Evolutionary conservation across 1,284 basidiomycete species (phyloP), one percentile per base, ranked within the genome.

Genomic region (Trametes versicolor): DNA sequence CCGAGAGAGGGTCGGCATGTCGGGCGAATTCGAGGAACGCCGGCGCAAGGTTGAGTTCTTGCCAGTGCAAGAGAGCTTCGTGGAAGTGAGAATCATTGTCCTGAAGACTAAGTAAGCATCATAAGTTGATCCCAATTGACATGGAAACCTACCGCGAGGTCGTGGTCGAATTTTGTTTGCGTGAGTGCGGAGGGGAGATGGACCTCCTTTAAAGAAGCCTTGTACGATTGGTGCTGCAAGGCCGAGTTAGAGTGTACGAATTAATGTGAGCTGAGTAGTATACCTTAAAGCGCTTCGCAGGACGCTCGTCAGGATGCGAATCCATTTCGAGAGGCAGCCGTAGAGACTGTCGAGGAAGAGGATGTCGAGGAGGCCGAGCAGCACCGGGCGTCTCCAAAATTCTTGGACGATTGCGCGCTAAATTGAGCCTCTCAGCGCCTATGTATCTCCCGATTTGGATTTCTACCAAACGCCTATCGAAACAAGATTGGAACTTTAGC

Each of bases 1-100:
- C 84, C 1, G 92, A 89, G 29, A 96, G 80, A 0, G 85, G 79
- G 43, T 86, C 82, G 0, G 85, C 84, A 58, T 84, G 81, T 62
- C 85, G 82, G 2, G 90, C 87, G 68, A 96, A 93, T 23, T 83
- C 78, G 63, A 94, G 80, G 77, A 96, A 97, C 0, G 88, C 83
- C 0, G 90, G 86, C 0, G 93, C 85, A 32, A 97, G 86, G 75
- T 94, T 95, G 58, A 96, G 85, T 69, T 94, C 90, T 66, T 85
- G 81, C 90, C 91, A 93, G 69, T 91, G 86, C 29, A 87, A 80
- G 32, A 95, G 79, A 1, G 89, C 83, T 70, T 85, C 82, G 63
- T 89, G 85, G 72, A 94, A 94, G 72, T 91, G 88, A 0, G 90
- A 92, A 64, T 88, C 85, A 71, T 86, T 85, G 66, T 93, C 90